phyloP scores from a whole-genome alignment of 495 filamentous ascomycete genomes.

The Neurospora tetrasperma region DNA sequence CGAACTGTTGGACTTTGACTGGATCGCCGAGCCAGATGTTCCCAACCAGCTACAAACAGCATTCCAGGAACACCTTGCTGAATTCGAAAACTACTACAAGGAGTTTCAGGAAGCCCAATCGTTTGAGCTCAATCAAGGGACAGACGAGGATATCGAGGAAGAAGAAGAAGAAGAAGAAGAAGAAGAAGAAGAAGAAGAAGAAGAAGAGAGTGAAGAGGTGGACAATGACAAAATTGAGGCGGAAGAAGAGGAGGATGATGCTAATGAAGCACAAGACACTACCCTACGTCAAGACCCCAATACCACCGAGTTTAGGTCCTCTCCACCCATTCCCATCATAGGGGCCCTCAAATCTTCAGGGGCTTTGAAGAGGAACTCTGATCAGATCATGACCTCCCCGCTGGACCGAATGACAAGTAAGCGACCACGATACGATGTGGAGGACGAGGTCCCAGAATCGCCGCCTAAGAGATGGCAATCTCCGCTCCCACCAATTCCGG shows the following conservation, averaged over 20 bases:
- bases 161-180: constrained; percentile 5
- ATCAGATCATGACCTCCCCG: background rate
- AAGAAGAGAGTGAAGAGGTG: constrained; percentile 8
- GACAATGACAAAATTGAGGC: constrained; percentile 9
- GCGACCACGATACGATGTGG: background rate
- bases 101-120: constrained; percentile 12
- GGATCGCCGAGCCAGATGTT: constrained; percentile 18
- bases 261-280: constrained; percentile 4
- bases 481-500: background rate
- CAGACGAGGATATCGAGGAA: constrained; percentile 1
- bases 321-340: constrained; percentile 2
- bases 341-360: background rate
- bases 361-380: background rate
- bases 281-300: background rate
- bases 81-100: constrained; percentile 20
- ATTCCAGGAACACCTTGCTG: constrained; percentile 23
- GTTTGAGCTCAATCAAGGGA: background rate
- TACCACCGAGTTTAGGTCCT: background rate
- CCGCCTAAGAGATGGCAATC: constrained; percentile 6
- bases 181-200: background rate
- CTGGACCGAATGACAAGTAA: background rate
- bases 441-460: background rate
- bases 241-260: constrained; percentile 8
- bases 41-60: constrained; percentile 24
- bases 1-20: constrained; percentile 29